phyloP scores from a whole-genome alignment of 2,329 filamentous ascomycete genomes.

The Penicillium griseofulvum region DNA sequence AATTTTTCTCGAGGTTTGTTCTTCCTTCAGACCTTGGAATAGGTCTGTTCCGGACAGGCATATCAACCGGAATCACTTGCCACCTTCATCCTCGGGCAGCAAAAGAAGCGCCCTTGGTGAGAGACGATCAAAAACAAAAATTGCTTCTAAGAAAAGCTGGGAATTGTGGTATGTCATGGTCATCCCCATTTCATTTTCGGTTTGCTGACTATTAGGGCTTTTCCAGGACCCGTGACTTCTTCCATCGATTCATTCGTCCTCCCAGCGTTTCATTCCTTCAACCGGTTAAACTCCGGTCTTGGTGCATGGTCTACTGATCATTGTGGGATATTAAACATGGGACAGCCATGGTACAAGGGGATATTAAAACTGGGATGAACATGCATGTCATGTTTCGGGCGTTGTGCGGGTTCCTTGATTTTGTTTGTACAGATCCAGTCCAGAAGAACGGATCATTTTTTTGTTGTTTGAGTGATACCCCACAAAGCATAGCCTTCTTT shows the following conservation, averaged over 20 bases:
- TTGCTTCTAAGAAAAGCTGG: not conserved
- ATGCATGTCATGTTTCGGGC: not conserved
- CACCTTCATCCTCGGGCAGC: not conserved
- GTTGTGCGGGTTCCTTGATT: not conserved
- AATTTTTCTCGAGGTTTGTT: not conserved
- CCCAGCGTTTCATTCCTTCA: not conserved
- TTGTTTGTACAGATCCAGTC: not conserved
- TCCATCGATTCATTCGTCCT: not conserved
- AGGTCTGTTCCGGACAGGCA: not conserved
- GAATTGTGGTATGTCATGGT: not conserved
- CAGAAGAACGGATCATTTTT: not conserved
- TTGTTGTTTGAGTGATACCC: conserved; percentile 5
- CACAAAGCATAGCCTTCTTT: not conserved
- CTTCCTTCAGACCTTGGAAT: not conserved
- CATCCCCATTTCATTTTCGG: not conserved
- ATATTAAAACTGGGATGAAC: conserved; percentile 1
- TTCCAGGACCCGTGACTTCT: not conserved
- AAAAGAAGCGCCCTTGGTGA: not conserved
- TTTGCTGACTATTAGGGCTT: not conserved
- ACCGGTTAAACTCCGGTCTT: not conserved
- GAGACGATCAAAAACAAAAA: not conserved
- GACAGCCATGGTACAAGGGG: not conserved
- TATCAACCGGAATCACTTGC: not conserved
- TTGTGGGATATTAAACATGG: not conserved
- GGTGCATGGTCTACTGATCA: not conserved